These are phyloP conservation scores for Irpex sp. DNA, from an alignment of 1,284 basidiomycete species.

Conservation along the genomic window DNA sequence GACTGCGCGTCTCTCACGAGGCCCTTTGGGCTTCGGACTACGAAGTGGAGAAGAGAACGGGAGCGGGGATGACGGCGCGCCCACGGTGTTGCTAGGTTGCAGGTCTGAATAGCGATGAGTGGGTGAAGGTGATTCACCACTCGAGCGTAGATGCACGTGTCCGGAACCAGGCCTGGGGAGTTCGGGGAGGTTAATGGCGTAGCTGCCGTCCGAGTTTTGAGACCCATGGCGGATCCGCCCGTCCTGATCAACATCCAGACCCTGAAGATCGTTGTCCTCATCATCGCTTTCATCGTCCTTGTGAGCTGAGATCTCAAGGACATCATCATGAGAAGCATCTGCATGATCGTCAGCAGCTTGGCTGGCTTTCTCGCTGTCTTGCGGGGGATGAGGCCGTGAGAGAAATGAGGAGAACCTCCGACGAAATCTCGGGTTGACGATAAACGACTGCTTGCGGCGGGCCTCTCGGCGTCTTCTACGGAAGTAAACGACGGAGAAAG, in stretches of 20 bases:
- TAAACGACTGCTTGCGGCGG: slow-evolving; percentile 23
- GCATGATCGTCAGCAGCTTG: not conserved
- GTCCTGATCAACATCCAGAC: not conserved
- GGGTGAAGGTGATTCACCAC: slow-evolving; percentile 1
- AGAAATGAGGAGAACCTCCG: slow-evolving; percentile 23
- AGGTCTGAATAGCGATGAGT: slow-evolving; percentile 6
- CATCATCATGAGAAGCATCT: slow-evolving; percentile 9
- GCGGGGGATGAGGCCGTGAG: slow-evolving; percentile 13
- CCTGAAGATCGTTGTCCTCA: slow-evolving; percentile 16
- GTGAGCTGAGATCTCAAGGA: slow-evolving; percentile 21
- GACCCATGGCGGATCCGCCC: slow-evolving; percentile 19
- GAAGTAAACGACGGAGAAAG: slow-evolving; percentile 34
- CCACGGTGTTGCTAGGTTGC: not conserved
- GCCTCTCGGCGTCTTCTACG: slow-evolving; percentile 37
- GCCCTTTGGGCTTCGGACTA: slow-evolving; percentile 25
- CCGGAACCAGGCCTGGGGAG: slow-evolving; percentile 18
- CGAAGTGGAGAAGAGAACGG: slow-evolving; percentile 17
- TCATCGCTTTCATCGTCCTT: slow-evolving; percentile 18
- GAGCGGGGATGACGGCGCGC: slow-evolving; percentile 17
- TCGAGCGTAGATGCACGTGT: slow-evolving; percentile 12
- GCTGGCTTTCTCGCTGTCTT: slow-evolving; percentile 14
- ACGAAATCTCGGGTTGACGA: slow-evolving; percentile 25
- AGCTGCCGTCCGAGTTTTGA: slow-evolving; percentile 31
- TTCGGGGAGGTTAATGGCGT: slow-evolving; percentile 27
- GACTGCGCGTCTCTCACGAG: slow-evolving; percentile 22